These are phyloP conservation scores for Flaveria bidentis DNA, from an alignment of 129 eudicot species.

Conservation along the genomic window DNA sequence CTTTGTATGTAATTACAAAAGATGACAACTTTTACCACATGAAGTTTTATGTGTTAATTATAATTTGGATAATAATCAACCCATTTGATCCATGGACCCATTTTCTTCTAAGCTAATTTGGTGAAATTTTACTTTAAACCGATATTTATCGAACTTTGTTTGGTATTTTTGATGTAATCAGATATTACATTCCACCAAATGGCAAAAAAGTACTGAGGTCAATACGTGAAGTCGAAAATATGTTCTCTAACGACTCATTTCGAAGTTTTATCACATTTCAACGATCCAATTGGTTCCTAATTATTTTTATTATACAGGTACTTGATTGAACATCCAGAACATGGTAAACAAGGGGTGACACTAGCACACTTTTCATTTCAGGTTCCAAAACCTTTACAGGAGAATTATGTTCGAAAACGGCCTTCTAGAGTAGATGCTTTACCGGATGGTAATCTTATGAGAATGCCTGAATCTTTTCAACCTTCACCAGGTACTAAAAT, in stretches of 20 bases:
- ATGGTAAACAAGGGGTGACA: conserved; percentile 49
- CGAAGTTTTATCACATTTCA: neutral
- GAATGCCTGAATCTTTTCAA: conserved; percentile 29
- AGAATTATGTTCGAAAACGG: conserved; percentile 65
- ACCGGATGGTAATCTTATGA: conserved; percentile 25
- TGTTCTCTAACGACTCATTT: conserved; percentile 1
- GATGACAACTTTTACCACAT: conserved; percentile 5
- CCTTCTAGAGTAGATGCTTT: conserved; percentile 35
- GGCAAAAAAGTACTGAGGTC: conserved; percentile 67
- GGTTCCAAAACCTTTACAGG: conserved; percentile 76
- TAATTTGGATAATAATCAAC: neutral
- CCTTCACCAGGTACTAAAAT: conserved; percentile 44
- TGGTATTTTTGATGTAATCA: conserved; percentile 34
- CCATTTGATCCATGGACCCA: neutral
- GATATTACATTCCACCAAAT: conserved; percentile 76
- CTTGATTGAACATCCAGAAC: conserved; percentile 62
- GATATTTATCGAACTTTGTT: conserved; percentile 6
- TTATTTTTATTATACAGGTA: conserved; percentile 41
- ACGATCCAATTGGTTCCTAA: conserved; percentile 16
- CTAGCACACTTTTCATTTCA: conserved; percentile 72
- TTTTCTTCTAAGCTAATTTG: neutral
- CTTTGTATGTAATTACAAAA: neutral
- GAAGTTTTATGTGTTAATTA: neutral
- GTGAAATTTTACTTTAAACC: neutral
- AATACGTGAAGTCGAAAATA: conserved; percentile 68